phyloP scores from a whole-genome alignment of 2,329 filamentous ascomycete genomes.

The Ambrosiella cleistominuta region DNA sequence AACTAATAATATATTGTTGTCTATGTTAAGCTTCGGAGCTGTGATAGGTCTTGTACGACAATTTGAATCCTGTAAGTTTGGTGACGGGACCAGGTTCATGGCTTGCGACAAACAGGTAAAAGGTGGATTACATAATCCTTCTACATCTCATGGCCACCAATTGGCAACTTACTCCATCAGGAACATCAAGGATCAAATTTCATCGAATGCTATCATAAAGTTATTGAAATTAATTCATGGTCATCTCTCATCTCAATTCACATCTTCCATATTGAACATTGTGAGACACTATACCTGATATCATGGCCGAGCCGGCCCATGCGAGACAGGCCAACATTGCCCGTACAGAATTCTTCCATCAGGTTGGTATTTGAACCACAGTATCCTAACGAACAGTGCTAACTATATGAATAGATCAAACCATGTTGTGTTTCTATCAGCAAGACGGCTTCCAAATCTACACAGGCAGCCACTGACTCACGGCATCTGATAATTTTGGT shows the following conservation, averaged over 20 bases:
- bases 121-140: neutral
- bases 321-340: conserved; percentile 6
- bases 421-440: conserved; percentile 44
- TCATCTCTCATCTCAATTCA: too few relatives aligned
- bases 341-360: conserved; percentile 23
- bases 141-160: neutral
- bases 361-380: conserved; percentile 16
- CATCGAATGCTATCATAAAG: neutral
- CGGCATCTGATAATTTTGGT: conserved; percentile 30
- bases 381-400: neutral
- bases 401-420: conserved; percentile 32
- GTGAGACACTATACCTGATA: neutral
- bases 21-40: too few relatives aligned
- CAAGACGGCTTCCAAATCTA: conserved; percentile 34
- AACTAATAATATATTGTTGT: too few relatives aligned
- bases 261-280: neutral
- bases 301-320: neutral
- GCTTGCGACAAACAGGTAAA: neutral
- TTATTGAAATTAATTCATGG: too few relatives aligned
- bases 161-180: neutral
- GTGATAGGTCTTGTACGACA: neutral
- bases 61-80: neutral
- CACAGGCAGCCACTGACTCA: conserved; percentile 24
- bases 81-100: neutral
- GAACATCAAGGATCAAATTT: neutral